Evolutionary conservation across 768 basidiomycete genomes (phyloP).

Genomic region (Lactarius indigo): DNA sequence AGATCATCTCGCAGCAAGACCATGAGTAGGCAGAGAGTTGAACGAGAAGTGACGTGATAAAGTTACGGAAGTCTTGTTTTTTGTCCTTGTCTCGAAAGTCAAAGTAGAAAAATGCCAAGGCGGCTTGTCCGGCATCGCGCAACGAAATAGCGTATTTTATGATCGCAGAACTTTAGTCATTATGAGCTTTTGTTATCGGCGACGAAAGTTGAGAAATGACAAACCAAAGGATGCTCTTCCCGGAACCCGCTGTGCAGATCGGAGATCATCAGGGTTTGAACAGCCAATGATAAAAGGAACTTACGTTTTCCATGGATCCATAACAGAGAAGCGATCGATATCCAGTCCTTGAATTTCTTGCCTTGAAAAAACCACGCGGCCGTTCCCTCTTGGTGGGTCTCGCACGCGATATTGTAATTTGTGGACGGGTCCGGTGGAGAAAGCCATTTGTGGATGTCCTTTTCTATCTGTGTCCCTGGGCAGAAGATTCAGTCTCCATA

Average conservation of each 20-base stretch:
- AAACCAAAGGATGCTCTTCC: neutral
- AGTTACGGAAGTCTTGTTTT: neutral
- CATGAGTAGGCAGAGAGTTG: neutral
- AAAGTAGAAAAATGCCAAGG: neutral
- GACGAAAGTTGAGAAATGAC: neutral
- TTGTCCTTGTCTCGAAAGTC: neutral
- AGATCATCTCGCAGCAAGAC: neutral
- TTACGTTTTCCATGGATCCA: neutral
- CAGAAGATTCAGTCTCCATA: too few species aligned
- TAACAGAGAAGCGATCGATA: neutral
- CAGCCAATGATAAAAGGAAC: neutral
- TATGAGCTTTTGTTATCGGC: neutral
- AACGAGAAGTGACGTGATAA: neutral
- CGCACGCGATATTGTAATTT: too few species aligned
- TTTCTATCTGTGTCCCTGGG: too few species aligned
- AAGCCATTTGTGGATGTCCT: too few species aligned
- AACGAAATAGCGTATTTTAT: neutral
- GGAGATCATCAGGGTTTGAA: neutral
- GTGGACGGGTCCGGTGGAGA: too few species aligned
- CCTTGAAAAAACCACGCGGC: neutral
- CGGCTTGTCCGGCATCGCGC: neutral
- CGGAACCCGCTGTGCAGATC: neutral
- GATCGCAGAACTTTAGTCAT: neutral
- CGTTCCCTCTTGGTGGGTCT: too few species aligned
- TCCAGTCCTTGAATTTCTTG: neutral